Base-by-base conservation (phyloP, 306 rosid species). In the Acmispon strigosus region DNA sequence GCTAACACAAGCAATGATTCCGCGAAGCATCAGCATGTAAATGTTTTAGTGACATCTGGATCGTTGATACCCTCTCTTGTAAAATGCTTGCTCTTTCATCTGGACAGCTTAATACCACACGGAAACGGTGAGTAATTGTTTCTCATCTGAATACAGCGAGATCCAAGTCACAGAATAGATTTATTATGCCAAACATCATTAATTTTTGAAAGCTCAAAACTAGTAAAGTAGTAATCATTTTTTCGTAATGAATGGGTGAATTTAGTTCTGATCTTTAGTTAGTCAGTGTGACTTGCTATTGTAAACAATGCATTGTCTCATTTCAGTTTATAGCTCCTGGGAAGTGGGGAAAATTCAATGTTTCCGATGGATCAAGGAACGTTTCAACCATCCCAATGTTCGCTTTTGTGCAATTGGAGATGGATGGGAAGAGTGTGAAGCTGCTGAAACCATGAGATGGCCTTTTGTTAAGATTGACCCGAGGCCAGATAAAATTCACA, bases 401-500 rank as follows among this genome's bases (percentile, higher is more conserved):
- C 91, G 89, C 29, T 92, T 86, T 80, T 92, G 98, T 47, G 96
- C 69, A 42, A 82, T 92, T 70, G 98, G 98, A 34, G 92, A 92
- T 72, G 98, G 98, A 58, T 88, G 88, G 91, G 98, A 92, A 83
- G 98, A 92, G 83, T 90, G 98, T 66, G 89, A 83, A 74, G 98
- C 96, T 18, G 96, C 98, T 15, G 57, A 72, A 83, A 70, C 56
- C 49, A 85, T 92, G 98, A 79, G 24, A 69, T 92, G 98, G 98
- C 96, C 98, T 62, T 88, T 88, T 78, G 77, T 90, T 51, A 85
- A 86, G 83, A 92, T 92, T 67, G 96, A 90, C 53, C 81, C 75
- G 4, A 86, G 70, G 67, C 96, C 96, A 19, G 92, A 82, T 44
- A 82, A 85, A 62, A 62, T 71, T 64, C 90, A 92, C 86, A 83